Evolutionary conservation across 148 eudicot species (phyloP), one percentile per base, ranked within the genome.

Genomic region (Suaeda aralocaspica): DNA sequence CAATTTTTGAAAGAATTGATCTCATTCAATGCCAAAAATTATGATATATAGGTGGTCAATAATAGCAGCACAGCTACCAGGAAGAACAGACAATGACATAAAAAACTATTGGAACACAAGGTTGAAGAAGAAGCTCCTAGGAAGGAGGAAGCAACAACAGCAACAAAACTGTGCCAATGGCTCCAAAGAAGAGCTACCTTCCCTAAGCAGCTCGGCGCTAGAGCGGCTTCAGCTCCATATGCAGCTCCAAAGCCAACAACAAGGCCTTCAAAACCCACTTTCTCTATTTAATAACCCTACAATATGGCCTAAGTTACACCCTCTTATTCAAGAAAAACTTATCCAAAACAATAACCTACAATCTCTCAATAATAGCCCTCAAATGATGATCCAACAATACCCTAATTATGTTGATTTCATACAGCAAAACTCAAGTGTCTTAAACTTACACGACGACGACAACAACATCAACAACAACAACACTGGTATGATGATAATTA

Each of bases 191-290:
- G 69, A 80, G 51, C 42, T 67, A 45, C 84, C 87, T 15, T 67
- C 76, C 26, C 60, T 91, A 30, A 94, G 96, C 80, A 83, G 51
- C 84, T 91, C 99, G 11, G 97, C 97, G 36, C 73, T 91, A 0
- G 97, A 91, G 83, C 86, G 99, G 46, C 96, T 94, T 76, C 99
- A 94, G 59, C 99, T 94, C 55, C 99, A 94, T 68, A 81, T 94
- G 83, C 97, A 94, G 33, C 87, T 91, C 34, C 98, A 91, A 46
- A 78, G 48, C 69, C 79, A 69, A 44, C 58, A 51, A 41, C 16
- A 15, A 1, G 56, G 58, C 3, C 67, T 82, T 28, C 86, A 84
- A 60, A 90, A 80, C 74, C 82, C 98, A 15, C 69, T 83, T 19
- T 73, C 95, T 49, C 74, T 83, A 42, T 83, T 82, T 74, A 87